phyloP scores from a whole-genome alignment of 352 stramenopile genomes.

The Globisporangium perplexum region DNA sequence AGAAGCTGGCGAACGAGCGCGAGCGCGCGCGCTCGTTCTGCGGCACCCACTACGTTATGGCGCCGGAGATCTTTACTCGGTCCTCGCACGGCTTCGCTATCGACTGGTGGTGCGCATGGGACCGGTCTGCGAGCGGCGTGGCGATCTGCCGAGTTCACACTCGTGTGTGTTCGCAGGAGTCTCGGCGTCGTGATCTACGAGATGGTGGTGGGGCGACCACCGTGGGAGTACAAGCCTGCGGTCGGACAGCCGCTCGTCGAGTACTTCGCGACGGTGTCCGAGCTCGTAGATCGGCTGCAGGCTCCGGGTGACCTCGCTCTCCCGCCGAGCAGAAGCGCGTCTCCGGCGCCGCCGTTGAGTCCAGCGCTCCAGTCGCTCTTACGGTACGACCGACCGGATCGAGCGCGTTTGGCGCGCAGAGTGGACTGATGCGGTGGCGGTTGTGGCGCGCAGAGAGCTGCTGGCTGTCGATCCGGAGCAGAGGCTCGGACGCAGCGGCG shows the following conservation, averaged over 20 bases:
- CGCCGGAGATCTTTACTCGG: constrained; percentile 52
- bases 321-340: not conserved
- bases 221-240: constrained; percentile 62
- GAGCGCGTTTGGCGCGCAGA: not conserved
- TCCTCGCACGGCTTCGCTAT: constrained; percentile 26
- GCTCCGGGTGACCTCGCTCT: not conserved
- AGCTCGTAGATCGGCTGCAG: constrained; percentile 1
- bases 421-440: not conserved
- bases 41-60: constrained; percentile 75
- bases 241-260: constrained; percentile 13
- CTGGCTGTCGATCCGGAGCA: constrained; percentile 29
- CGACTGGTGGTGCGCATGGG: constrained; percentile 82
- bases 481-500: constrained; percentile 35
- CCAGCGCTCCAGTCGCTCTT: constrained; percentile 23
- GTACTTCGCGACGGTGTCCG: constrained; percentile 31
- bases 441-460: constrained; percentile 12
- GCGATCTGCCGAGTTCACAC: not conserved
- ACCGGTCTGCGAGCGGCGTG: not conserved
- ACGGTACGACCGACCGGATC: constrained; percentile 16
- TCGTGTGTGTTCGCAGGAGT: constrained; percentile 25
- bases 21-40: constrained; percentile 36
- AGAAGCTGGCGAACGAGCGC: constrained; percentile 9
- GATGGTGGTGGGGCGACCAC: constrained; percentile 54
- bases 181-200: constrained; percentile 73
- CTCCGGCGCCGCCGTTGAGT: constrained; percentile 3